Conservation (phyloP, 1,139 yeast species). For the Lodderomyces theae region DNA sequence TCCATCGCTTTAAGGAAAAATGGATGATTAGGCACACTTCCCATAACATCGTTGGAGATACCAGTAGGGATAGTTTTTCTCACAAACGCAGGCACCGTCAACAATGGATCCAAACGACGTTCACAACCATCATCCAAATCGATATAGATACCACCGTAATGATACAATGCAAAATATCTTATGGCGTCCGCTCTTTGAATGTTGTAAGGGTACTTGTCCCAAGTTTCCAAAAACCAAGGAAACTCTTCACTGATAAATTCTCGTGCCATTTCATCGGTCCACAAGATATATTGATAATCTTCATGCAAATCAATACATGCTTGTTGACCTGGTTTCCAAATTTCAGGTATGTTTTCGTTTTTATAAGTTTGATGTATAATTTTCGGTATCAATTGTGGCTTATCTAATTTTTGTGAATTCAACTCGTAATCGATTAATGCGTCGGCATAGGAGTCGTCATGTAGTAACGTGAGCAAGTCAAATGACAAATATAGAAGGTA, state of each 20-base stretch:
- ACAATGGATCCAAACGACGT: slow-evolving; percentile 71
- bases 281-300: slow-evolving; percentile 79
- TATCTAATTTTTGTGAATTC: slow-evolving; percentile 42
- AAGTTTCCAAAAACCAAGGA: slow-evolving; percentile 82
- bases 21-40: slow-evolving; percentile 82
- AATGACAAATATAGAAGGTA: slow-evolving; percentile 62
- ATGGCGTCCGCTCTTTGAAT: slow-evolving; percentile 94
- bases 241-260: slow-evolving; percentile 75
- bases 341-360: slow-evolving; percentile 69
- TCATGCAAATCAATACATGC: slow-evolving; percentile 77
- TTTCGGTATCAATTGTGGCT: slow-evolving; percentile 69
- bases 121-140: slow-evolving; percentile 90
- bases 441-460: slow-evolving; percentile 68
- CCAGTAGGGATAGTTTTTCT: slow-evolving; percentile 90
- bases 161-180: slow-evolving; percentile 76
- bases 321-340: slow-evolving; percentile 77
- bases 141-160: slow-evolving; percentile 87
- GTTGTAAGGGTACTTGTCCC: slow-evolving; percentile 74
- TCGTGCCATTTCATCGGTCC: slow-evolving; percentile 88
- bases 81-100: slow-evolving; percentile 80
- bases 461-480: slow-evolving; percentile 71
- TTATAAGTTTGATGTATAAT: slow-evolving; percentile 94
- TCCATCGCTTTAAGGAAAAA: slow-evolving; percentile 73
- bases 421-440: slow-evolving; percentile 61
- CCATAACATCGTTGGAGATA: slow-evolving; percentile 91